Base-by-base conservation (phyloP, 176 grass and related monocot species). In the Eragrostis nindensis region DNA sequence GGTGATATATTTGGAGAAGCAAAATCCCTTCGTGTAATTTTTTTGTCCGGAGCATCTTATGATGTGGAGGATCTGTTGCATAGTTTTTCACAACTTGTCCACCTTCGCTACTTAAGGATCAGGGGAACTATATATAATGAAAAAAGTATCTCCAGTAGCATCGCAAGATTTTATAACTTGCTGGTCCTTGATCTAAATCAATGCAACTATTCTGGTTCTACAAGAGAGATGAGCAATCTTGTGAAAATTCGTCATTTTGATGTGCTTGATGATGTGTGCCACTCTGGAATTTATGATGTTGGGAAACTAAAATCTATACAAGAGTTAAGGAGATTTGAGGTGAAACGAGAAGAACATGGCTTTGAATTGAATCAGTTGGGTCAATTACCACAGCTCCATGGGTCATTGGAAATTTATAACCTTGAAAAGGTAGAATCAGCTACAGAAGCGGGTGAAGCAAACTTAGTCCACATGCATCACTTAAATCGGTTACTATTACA, bases 41-140 rank as follows among this genome's bases (percentile, higher is more conserved):
- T 18, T 11, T 64, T 67, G 17, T 49, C 17, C 12, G 10, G 12
- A 54, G 63, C 16, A 21, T 38, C 43, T 13, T 36, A 60, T 76
- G 3, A 36, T 24, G 40, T 75, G 39, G 54, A 84, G 2, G 26
- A 65, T 60, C 7, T 84, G 4, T 42, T 65, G 17, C 6, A 0
- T 19, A 53, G 32, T 5, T 46, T 83, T 60, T 44, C 66, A 46
- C 13, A 48, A 7, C 50, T 84, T 7, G 13, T 74, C 13, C 80
- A 72, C 64, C 68, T 83, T 64, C 68, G 80, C 26, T 83, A 83
- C n/a, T 46, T 83, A 46, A 36, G 40, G 26, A 50, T 83, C 1
- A 57, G 6, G 8, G 27, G 25, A 26, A 4, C 14, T 47, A 11
- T 7, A 17, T 67, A 6, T 4, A 3, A 41, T 67, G 39, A 2